Evolutionary conservation across 1,284 basidiomycete species (phyloP).

Genomic region (Trametes hirsuta): DNA sequence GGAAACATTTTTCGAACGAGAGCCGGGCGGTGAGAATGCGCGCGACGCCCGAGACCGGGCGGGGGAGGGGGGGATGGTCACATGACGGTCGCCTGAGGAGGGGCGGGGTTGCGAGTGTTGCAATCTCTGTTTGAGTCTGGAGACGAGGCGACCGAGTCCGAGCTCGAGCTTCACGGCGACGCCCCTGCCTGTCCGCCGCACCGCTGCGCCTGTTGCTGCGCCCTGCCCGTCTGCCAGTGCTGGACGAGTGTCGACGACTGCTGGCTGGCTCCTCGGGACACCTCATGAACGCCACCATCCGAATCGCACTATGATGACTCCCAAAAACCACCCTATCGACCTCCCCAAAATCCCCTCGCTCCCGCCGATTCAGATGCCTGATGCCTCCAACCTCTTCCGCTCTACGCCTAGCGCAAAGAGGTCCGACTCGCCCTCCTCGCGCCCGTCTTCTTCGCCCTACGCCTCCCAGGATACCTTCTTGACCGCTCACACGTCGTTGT

Average conservation of each 20-base stretch:
- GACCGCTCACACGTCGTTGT: conserved; percentile 35
- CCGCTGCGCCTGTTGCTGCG: background rate
- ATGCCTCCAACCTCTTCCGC: conserved; percentile 28
- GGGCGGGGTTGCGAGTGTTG: conserved; percentile 19
- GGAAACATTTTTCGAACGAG: too few species aligned
- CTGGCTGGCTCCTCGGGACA: conserved; percentile 10
- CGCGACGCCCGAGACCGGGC: background rate
- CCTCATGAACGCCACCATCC: conserved; percentile 33
- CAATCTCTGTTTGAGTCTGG: conserved; percentile 19
- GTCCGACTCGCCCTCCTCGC: conserved; percentile 27
- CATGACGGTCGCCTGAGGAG: conserved; percentile 15
- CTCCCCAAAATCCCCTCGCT: conserved; percentile 50
- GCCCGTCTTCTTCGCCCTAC: conserved; percentile 31
- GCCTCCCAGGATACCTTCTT: conserved; percentile 40
- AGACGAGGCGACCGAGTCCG: conserved; percentile 1
- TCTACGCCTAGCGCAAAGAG: conserved; percentile 22
- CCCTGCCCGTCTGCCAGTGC: conserved; percentile 2
- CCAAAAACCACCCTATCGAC: conserved; percentile 35
- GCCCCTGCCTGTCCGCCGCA: conserved; percentile 5
- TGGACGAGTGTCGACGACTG: conserved; percentile 11
- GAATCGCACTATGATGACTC: conserved; percentile 30
- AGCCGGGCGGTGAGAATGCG: too few species aligned
- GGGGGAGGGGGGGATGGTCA: conserved; percentile 6
- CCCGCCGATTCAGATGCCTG: conserved; percentile 49
- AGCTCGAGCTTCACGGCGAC: background rate